Base-by-base conservation (phyloP, 805 yeast species). In the Yarrowia osloensis region DNA sequence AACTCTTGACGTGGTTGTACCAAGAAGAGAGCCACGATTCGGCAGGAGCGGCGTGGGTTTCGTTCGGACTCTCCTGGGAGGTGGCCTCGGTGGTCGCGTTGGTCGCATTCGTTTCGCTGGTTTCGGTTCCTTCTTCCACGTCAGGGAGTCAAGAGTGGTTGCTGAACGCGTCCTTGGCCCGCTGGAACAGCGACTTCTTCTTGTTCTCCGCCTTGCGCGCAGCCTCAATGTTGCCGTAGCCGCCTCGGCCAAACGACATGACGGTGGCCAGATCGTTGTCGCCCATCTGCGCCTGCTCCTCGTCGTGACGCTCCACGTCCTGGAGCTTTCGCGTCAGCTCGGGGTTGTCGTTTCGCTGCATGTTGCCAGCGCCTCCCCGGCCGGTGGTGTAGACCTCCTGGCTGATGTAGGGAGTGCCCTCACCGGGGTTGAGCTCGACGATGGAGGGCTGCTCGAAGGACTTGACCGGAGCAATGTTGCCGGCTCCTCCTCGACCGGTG, bases 401-500 rank as follows among this genome's bases (percentile, higher is more conserved):
- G 39, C 49, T 68, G 26, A 84, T 75, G 35, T 86, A 79, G 29
- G 92, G 91, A 17, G 89, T 85, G 69, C 82, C 84, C 4, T 86
- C 82, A 3, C 89, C 89, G 70, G 83, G 85, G 2, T 85, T 84
- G 2, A 82, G 85, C 40, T 62, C 70, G 15, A 46, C 70, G 35
- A 85, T 79, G 59, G 81, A 83, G 3, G 89, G 89, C 9, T 85
- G 80, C 3, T 86, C 86, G 28, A 79, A 75, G 35, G 78, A 75
- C 44, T 74, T 71, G 13, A 84, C 74, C 3, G 79, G 71, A 70
- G 82, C 79, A 66, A 88, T 84, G 75, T 88, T 88, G 6, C 93
- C 93, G 0, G 88, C 88, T 11, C 94, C 94, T 12, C 94, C 94
- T 70, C 94, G 81, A 5, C 93, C 93, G 0, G 92, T 88, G n/a